phyloP scores from a whole-genome alignment of 1,284 basidiomycete genomes.

The Fomitopsis betulina region DNA sequence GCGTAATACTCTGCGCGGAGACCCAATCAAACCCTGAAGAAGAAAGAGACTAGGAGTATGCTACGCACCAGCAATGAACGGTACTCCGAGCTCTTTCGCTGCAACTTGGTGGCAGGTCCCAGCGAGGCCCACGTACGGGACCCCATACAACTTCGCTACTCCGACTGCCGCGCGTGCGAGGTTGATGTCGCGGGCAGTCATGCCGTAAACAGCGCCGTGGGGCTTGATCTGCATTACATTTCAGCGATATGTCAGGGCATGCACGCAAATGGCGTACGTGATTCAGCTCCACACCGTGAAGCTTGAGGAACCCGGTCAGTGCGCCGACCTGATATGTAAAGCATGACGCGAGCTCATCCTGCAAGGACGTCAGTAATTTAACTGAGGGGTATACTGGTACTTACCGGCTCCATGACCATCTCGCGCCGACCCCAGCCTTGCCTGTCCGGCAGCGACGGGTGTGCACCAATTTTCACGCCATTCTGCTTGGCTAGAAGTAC shows the following conservation, averaged over 20 bases:
- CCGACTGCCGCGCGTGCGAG: conserved; percentile 48
- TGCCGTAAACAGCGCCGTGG: conserved; percentile 55
- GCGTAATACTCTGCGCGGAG: conserved; percentile 55
- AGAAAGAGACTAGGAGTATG: not conserved
- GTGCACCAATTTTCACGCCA: conserved; percentile 51
- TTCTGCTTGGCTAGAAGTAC: conserved; percentile 49
- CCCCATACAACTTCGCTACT: conserved; percentile 45
- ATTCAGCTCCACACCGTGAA: conserved; percentile 43
- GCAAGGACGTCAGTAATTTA: not conserved
- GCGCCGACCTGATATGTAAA: conserved; percentile 63
- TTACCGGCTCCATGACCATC: conserved; percentile 53
- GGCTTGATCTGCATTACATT: conserved; percentile 36
- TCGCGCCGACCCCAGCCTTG: conserved; percentile 64
- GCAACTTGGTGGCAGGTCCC: conserved; percentile 56
- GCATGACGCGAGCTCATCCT: conserved; percentile 54
- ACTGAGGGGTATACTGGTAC: not conserved
- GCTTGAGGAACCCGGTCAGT: conserved; percentile 48
- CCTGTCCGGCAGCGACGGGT: conserved; percentile 56
- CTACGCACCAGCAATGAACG: conserved; percentile 50
- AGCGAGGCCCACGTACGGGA: conserved; percentile 56
- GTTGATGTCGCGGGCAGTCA: conserved; percentile 45
- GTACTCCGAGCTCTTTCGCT: conserved; percentile 44
- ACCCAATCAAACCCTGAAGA: not conserved
- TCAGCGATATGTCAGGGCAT: not conserved
- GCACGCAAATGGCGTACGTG: conserved; percentile 34